Conservation (phyloP, 2,329 filamentous ascomycete genomes). For the Teratosphaeria destructans region DNA sequence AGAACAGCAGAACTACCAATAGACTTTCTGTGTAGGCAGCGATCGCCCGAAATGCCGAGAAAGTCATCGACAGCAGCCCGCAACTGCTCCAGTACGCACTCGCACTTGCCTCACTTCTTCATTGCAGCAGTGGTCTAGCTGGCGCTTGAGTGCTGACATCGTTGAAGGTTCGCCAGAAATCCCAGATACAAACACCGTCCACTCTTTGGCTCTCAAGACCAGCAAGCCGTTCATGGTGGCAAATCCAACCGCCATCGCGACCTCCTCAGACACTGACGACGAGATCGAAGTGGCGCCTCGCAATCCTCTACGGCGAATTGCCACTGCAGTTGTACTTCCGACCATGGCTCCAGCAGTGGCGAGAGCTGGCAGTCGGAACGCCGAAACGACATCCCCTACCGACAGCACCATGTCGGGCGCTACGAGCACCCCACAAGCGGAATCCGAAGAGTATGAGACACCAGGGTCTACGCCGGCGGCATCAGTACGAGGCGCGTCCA, state of each 20-base stretch:
- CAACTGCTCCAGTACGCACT: neutral
- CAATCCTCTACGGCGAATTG: neutral
- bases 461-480: conserved; percentile 51
- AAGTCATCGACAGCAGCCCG: neutral
- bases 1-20: neutral
- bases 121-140: neutral
- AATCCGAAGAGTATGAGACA: conserved; percentile 47
- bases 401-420: conserved; percentile 11
- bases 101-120: neutral
- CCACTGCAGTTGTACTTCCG: conserved; percentile 8
- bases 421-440: conserved; percentile 25
- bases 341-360: conserved; percentile 4
- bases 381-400: conserved; percentile 2
- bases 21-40: neutral
- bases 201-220: neutral
- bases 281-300: conserved; percentile 1
- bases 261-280: conserved; percentile 6
- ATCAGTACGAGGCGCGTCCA: conserved; percentile 24
- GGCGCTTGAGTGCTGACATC: neutral
- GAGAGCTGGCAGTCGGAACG: neutral
- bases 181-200: neutral
- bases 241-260: neutral
- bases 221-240: neutral
- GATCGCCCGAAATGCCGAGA: conserved; percentile 1
- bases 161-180: neutral